Evolutionary conservation across 1,284 basidiomycete species (phyloP), one percentile per base, ranked within the genome.

Genomic region (Ustilago vetiveriae): DNA sequence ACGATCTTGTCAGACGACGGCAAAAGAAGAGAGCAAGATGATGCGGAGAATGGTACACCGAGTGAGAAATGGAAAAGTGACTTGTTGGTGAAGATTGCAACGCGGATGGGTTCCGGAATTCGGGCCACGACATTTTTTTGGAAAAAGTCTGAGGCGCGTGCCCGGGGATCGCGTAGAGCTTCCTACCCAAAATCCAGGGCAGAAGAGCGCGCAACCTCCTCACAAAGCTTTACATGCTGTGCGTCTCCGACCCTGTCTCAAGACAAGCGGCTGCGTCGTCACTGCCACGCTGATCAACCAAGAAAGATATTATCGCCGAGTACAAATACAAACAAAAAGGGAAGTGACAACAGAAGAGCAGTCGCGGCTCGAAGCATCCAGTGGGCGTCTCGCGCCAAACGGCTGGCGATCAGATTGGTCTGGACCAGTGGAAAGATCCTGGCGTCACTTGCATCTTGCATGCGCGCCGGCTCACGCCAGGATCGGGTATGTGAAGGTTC

Each of bases 291-390:
- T n/a, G n/a, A n/a, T n/a, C n/a, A n/a, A n/a, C n/a, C n/a, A n/a
- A n/a, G n/a, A n/a, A n/a, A n/a, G n/a, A n/a, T n/a, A n/a, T n/a
- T n/a, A n/a, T n/a, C n/a, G n/a, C n/a, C n/a, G n/a, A n/a, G n/a
- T 58, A 65, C 50, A 65, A 65, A 42, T 65, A 65, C 62, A 65
- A 35, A 40, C 6, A 22, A 7, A 33, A 13, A 30, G 29, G 16
- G 13, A 35, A 19, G 50, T 56, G 43, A 55, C 29, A 26, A 22
- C 4, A 26, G 29, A 40, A n/a, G 17, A 21, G 33, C 33, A 14
- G 33, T 16, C 33, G 11, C 33, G 7, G 33, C 33, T 13, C 7
- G 16, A 13, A 14, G 33, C 33, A 16, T 6, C 13, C 33, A 35
- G 14, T 7, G 16, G 16, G 7, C 16, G 33, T 35, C 14, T n/a